Evolutionary conservation across 352 stramenopile species (phyloP).

Genomic region (Pythium biforme): DNA sequence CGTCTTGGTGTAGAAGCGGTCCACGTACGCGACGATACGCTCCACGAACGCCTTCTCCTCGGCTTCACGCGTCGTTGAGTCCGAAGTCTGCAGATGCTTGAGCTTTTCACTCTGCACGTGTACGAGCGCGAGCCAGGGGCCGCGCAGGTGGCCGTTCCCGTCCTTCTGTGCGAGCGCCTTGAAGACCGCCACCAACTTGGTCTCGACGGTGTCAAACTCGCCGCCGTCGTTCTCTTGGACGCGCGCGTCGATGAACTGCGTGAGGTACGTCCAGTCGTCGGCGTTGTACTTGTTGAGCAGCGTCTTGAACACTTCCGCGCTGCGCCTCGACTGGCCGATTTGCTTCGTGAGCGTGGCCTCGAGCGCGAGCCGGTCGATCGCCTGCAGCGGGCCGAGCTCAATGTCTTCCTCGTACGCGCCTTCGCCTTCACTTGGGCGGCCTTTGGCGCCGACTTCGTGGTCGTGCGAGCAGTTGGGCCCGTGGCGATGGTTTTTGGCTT

Average conservation of each 20-base stretch:
- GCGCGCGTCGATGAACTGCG: slow-evolving; percentile 53
- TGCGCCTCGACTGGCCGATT: slow-evolving; percentile 52
- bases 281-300: slow-evolving; percentile 72
- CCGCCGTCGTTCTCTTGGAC: slow-evolving; percentile 37
- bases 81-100: slow-evolving; percentile 26
- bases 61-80: slow-evolving; percentile 8
- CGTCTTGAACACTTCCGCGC: slow-evolving; percentile 47
- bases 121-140: slow-evolving; percentile 63
- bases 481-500: slow-evolving; percentile 18
- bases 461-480: slow-evolving; percentile 19
- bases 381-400: slow-evolving; percentile 77
- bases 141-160: slow-evolving; percentile 56
- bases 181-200: slow-evolving; percentile 40
- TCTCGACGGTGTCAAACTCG: slow-evolving; percentile 21
- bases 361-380: slow-evolving; percentile 69
- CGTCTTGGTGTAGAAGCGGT: slow-evolving; percentile 74
- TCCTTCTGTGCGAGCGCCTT: slow-evolving; percentile 42
- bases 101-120: slow-evolving; percentile 57
- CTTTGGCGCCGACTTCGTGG: slow-evolving; percentile 27
- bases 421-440: slow-evolving; percentile 62
- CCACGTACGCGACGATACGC: slow-evolving; percentile 54
- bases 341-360: slow-evolving; percentile 61
- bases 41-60: slow-evolving; percentile 49
- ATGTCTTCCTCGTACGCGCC: slow-evolving; percentile 83
- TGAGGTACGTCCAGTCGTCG: slow-evolving; percentile 84